A percentile compares a stretch with the other conserved stretches of the same genome.
Conservation (phyloP, 2,329 filamentous ascomycete genomes). For the Cytospora piceae region DNA sequence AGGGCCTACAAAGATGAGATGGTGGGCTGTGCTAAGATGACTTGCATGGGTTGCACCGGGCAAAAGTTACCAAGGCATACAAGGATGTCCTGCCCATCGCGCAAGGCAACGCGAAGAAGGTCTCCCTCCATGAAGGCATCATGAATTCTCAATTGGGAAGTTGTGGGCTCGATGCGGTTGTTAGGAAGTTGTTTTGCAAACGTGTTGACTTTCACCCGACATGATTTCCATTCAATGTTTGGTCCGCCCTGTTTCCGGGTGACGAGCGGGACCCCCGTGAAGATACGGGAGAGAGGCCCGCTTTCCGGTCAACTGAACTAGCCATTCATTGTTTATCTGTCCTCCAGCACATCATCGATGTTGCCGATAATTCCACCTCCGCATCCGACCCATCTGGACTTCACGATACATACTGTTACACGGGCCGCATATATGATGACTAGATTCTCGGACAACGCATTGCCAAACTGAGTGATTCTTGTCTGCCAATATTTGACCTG, state of each 20-base stretch:
- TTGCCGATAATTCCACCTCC: slow-evolving; percentile 8
- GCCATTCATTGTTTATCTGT: slow-evolving; percentile 16
- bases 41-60: slow-evolving; percentile 23
- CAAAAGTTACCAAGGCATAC: not conserved
- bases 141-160: slow-evolving; percentile 18
- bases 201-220: not conserved
- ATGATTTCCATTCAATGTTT: not conserved
- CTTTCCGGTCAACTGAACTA: slow-evolving; percentile 16
- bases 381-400: not conserved
- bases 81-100: not conserved
- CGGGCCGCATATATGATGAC: slow-evolving; percentile 12
- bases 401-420: not conserved
- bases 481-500: slow-evolving; percentile 12
- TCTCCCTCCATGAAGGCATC: slow-evolving; percentile 16
- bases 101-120: not conserved
- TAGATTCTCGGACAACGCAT: slow-evolving; percentile 5
- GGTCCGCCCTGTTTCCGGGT: slow-evolving; percentile 4
- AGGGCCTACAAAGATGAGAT: not conserved
- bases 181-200: not conserved
- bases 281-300: slow-evolving; percentile 25
- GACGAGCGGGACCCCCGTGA: slow-evolving; percentile 20
- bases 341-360: slow-evolving; percentile 6
- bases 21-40: slow-evolving; percentile 23
- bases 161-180: slow-evolving; percentile 7
- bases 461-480: not conserved